Evolutionary conservation across 1,284 basidiomycete species (phyloP).

Genomic region (Naganishia cerealis): DNA sequence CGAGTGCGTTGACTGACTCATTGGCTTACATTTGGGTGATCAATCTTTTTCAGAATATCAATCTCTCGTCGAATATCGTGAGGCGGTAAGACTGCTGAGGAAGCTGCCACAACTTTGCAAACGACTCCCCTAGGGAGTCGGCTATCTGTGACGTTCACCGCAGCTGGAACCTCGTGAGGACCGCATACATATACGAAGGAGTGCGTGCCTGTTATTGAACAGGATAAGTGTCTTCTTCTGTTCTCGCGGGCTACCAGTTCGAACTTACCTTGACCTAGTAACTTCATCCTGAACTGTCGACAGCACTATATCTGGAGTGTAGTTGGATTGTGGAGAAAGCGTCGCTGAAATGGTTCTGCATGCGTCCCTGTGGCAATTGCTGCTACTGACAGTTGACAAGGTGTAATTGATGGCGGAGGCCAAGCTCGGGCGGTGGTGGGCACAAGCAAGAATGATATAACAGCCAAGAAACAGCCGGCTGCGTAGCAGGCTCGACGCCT

Average conservation of each 20-base stretch:
- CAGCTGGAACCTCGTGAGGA: conserved; percentile 8
- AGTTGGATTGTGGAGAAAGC: background rate
- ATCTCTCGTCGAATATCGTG: conserved; percentile 33
- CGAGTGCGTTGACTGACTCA: background rate
- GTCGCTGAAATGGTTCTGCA: conserved; percentile 4
- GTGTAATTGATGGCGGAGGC: background rate
- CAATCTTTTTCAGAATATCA: conserved; percentile 18
- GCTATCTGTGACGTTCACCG: background rate
- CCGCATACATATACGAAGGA: conserved; percentile 17
- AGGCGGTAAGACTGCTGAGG: conserved; percentile 20
- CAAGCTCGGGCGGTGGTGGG: background rate
- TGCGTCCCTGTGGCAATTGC: conserved; percentile 3
- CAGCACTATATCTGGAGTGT: conserved; percentile 15
- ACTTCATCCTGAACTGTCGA: conserved; percentile 25
- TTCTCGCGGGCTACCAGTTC: background rate
- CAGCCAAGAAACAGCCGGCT: background rate
- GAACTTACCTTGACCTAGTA: conserved; percentile 21
- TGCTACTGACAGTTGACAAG: background rate
- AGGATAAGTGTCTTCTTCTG: background rate
- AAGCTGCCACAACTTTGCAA: conserved; percentile 24
- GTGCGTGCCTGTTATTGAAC: conserved; percentile 14
- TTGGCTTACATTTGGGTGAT: conserved; percentile 31
- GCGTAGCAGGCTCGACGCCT: no score
- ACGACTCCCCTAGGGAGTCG: conserved; percentile 7
- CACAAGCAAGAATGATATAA: background rate